Conservation (phyloP, 106 monocot species). For the Allium sativum region DNA sequence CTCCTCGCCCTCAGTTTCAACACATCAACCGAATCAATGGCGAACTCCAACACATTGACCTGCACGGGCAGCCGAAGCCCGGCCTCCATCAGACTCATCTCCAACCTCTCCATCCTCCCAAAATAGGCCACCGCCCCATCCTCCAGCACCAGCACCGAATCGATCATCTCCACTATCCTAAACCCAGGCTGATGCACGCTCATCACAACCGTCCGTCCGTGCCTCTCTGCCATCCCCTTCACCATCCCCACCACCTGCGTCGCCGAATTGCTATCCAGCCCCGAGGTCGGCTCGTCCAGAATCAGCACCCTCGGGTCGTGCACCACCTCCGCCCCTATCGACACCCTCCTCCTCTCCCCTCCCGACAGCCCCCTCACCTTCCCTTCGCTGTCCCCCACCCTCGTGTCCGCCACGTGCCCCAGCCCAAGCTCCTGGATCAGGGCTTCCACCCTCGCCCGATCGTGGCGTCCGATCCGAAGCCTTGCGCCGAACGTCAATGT, state of each 20-base stretch:
- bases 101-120: constrained; percentile 50
- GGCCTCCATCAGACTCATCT: constrained; percentile 17
- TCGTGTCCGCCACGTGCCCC: constrained; percentile 22
- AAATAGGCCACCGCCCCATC: constrained; percentile 56
- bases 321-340: constrained; percentile 72
- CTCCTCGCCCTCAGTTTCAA: neutral
- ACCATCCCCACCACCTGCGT: constrained; percentile 61
- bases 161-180: constrained; percentile 64
- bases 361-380: constrained; percentile 52
- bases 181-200: constrained; percentile 90
- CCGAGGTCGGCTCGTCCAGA: constrained; percentile 97
- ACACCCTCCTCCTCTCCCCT: constrained; percentile 67
- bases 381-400: constrained; percentile 24
- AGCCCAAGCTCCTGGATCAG: constrained; percentile 64
- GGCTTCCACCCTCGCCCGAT: constrained; percentile 17
- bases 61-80: constrained; percentile 45
- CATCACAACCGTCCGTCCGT: constrained; percentile 63
- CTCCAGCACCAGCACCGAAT: constrained; percentile 54
- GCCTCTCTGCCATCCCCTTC: constrained; percentile 54
- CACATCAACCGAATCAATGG: constrained; percentile 18
- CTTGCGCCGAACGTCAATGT: constrained; percentile 60
- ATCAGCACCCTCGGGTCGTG: constrained; percentile 64
- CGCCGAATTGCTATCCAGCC: constrained; percentile 75
- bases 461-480: constrained; percentile 34
- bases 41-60: constrained; percentile 69